phyloP scores from a whole-genome alignment of 768 basidiomycete species.

The Albatrellus ellisii region DNA sequence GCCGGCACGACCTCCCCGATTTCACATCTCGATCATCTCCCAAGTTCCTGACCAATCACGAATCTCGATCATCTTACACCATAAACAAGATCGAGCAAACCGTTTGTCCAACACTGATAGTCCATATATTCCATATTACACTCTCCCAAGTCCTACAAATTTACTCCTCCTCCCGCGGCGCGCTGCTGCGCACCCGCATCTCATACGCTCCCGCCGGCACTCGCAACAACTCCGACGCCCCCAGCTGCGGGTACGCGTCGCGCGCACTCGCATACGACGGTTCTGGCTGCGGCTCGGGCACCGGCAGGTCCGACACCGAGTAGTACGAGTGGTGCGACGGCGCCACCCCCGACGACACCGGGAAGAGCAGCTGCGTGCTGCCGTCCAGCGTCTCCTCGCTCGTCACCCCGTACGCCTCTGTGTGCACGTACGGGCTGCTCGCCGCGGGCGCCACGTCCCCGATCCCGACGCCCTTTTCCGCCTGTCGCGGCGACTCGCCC shows the following conservation, averaged over 20 bases:
- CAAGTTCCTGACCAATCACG: too few relatives aligned
- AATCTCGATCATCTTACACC: too few relatives aligned
- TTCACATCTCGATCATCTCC: too few relatives aligned
- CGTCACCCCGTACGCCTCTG: background rate
- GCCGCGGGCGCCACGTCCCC: background rate
- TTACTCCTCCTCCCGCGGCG: too few relatives aligned
- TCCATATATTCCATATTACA: too few relatives aligned
- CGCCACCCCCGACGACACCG: conserved; percentile 1
- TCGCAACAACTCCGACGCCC: conserved; percentile 29
- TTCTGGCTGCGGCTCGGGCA: conserved; percentile 45
- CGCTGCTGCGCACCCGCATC: conserved; percentile 26
- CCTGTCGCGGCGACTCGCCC: background rate
- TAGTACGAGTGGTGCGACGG: conserved; percentile 44
- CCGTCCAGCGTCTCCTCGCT: conserved; percentile 1
- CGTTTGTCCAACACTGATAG: too few relatives aligned
- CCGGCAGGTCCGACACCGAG: conserved; percentile 36
- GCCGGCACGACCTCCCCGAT: too few relatives aligned
- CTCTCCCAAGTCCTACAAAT: too few relatives aligned
- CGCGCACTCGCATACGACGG: conserved; percentile 10
- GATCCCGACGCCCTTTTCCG: conserved; percentile 2
- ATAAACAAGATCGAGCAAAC: too few relatives aligned
- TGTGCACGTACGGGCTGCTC: background rate
- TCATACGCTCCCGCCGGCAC: conserved; percentile 22
- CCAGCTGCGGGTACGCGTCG: conserved; percentile 23
- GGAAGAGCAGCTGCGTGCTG: conserved; percentile 10